Conservation (phyloP, 176 grass and related monocot species). For the Paspalum vaginatum region DNA sequence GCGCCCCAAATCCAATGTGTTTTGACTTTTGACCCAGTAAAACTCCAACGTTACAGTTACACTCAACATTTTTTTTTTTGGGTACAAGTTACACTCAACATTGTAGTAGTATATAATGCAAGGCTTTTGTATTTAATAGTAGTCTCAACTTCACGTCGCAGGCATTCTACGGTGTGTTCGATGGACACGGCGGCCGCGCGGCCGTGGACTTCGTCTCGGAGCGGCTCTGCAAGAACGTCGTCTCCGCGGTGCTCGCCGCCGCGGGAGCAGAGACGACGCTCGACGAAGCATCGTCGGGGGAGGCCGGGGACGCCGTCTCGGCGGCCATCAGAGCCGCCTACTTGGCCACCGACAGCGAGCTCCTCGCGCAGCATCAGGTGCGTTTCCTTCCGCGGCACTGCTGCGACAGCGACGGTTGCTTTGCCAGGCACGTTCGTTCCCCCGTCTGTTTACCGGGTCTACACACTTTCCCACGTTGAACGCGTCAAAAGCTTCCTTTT, state of each 20-base stretch:
- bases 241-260: slow-evolving; percentile 50
- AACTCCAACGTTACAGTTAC: no score
- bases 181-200: slow-evolving; percentile 79
- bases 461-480: slow-evolving; percentile 8
- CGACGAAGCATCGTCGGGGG: background rate
- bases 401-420: background rate
- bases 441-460: slow-evolving; percentile 35
- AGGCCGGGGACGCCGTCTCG: slow-evolving; percentile 18
- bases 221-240: slow-evolving; percentile 61
- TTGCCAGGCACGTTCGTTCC: background rate
- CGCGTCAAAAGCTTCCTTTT: slow-evolving; percentile 27
- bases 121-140: background rate
- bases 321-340: slow-evolving; percentile 68
- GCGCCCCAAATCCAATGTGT: no score
- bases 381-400: background rate
- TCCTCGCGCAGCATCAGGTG: slow-evolving; percentile 55
- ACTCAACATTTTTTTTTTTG: no score
- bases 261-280: background rate
- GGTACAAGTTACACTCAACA: no score
- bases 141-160: slow-evolving; percentile 4
- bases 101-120: background rate
- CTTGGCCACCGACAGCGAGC: slow-evolving; percentile 70
- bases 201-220: slow-evolving; percentile 78
- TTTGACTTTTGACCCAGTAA: no score
- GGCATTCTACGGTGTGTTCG: slow-evolving; percentile 92